Evolutionary conservation across 345 rosid genomes (phyloP).

Genomic region (Rhodamnia rubescens): DNA sequence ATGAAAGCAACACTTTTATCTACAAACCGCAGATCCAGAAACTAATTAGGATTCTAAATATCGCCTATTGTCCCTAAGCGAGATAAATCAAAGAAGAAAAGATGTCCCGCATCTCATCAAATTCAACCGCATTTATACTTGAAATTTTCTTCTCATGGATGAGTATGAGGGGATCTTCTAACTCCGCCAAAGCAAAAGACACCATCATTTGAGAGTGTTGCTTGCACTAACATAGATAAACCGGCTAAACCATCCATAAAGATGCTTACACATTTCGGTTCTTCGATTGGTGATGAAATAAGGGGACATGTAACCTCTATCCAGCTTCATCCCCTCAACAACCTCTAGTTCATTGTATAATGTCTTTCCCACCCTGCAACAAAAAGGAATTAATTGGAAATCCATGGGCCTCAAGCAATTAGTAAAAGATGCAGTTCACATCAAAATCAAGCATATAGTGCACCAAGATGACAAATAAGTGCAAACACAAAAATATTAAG

Average conservation of each 20-base stretch:
- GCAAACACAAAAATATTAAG: not conserved
- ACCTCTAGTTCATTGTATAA: slow-evolving; percentile 84
- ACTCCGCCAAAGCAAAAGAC: slow-evolving; percentile 33
- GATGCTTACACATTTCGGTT: slow-evolving; percentile 87
- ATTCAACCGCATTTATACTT: slow-evolving; percentile 51
- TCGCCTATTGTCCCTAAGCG: no score
- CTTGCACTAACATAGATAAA: not conserved
- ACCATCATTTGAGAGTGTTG: not conserved
- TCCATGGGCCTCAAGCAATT: not conserved
- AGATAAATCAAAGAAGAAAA: no score
- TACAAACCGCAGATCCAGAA: no score
- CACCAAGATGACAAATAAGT: no score
- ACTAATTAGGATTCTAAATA: no score
- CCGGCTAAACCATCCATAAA: not conserved
- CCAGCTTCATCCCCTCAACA: no score
- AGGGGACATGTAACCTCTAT: slow-evolving; percentile 35
- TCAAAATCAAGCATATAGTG: no score
- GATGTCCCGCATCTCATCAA: no score
- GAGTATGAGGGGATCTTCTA: slow-evolving; percentile 93
- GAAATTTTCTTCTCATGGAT: slow-evolving; percentile 96
- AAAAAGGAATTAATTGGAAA: not conserved
- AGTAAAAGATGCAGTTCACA: not conserved
- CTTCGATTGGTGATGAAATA: slow-evolving; percentile 84
- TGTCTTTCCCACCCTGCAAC: slow-evolving; percentile 85
- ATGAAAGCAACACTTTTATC: no score